These are phyloP conservation scores for Chlorophyllum brunneum DNA, from an alignment of 768 basidiomycete genomes.

Conservation along the genomic window DNA sequence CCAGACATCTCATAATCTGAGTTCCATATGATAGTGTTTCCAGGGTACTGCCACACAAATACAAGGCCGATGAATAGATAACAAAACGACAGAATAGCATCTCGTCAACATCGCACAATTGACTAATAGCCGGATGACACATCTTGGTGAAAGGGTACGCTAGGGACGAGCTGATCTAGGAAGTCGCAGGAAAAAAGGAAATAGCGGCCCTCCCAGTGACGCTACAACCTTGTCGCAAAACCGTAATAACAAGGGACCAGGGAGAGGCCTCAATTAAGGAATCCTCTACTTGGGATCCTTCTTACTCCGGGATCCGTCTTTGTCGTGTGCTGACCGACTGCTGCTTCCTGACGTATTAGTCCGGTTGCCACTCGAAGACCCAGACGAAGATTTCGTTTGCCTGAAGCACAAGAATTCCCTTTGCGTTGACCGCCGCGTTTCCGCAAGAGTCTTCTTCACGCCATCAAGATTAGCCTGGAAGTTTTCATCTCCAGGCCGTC, in stretches of 20 bases:
- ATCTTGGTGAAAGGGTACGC: neutral
- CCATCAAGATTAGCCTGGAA: slow-evolving; percentile 84
- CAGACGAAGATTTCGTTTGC: slow-evolving; percentile 50
- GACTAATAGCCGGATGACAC: neutral
- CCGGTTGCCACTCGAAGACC: slow-evolving; percentile 6
- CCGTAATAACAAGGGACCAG: too few relatives aligned
- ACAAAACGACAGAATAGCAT: neutral
- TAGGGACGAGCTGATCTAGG: neutral
- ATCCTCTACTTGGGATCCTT: too few relatives aligned
- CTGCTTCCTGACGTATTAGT: slow-evolving; percentile 7
- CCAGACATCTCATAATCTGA: neutral
- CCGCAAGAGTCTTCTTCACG: slow-evolving; percentile 86
- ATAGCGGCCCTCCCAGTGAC: too few relatives aligned
- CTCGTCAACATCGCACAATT: neutral
- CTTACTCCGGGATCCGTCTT: slow-evolving; percentile 10
- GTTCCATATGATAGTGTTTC: neutral
- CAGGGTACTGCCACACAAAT: neutral
- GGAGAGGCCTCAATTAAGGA: too few relatives aligned
- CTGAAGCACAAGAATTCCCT: slow-evolving; percentile 96
- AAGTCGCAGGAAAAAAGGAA: neutral
- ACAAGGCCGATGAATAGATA: neutral
- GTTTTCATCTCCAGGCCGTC: slow-evolving; percentile 81
- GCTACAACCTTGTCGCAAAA: too few relatives aligned
- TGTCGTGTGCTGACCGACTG: slow-evolving; percentile 8
- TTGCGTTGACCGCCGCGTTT: slow-evolving; percentile 85